Base-by-base conservation (phyloP, 345 rosid genomes). In the Punica granatum region DNA sequence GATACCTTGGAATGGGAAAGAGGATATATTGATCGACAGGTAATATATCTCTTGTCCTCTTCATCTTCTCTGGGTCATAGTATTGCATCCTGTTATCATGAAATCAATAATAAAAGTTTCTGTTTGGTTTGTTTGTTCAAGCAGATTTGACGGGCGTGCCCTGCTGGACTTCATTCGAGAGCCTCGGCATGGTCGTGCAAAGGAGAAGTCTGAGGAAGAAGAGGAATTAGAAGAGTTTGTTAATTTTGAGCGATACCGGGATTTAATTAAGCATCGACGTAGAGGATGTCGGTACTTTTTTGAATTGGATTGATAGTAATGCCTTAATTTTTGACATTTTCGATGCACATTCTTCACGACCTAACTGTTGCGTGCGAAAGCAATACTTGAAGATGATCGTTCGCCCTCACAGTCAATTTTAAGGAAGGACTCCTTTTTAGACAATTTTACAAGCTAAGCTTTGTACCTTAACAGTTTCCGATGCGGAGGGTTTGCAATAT, bases 261-360 rank as follows among this genome's bases (percentile, higher is more conserved):
- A 94, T 90, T 87, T 94, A 84, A 86, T 94, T 94, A 94, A 92
- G 90, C 99, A 85, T 83, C 99, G 90, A 37, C 97, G 97, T 80
- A 88, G 96, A 95, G 99, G 99, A 95, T 95, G 99, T 92, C 97
- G 97, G 99, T 91, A 91, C 90, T 90, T 86, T 84, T 77, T 79
- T 81, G 49, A 48, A 72, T 70, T 70, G 71, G 42, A 69, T 4
- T 37, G 11, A 37, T 4, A 37, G 11, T 71, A 74, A 28, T 39
- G 65, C 60, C 43, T 75, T 73, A 35, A 23, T 30, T 46, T 66
- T 69, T 65, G 70, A 19, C 34, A 12, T 65, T 66, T 33, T 9
- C 34, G 34, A 54, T 71, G 35, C 41, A 39, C 56, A 32, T 56
- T 63, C 75, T 25, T 70, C 63, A 36, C 70, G 34, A 30, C 33